Evolutionary conservation across 1,284 basidiomycete species (phyloP).

Genomic region (Moesziomyces parantarcticus): DNA sequence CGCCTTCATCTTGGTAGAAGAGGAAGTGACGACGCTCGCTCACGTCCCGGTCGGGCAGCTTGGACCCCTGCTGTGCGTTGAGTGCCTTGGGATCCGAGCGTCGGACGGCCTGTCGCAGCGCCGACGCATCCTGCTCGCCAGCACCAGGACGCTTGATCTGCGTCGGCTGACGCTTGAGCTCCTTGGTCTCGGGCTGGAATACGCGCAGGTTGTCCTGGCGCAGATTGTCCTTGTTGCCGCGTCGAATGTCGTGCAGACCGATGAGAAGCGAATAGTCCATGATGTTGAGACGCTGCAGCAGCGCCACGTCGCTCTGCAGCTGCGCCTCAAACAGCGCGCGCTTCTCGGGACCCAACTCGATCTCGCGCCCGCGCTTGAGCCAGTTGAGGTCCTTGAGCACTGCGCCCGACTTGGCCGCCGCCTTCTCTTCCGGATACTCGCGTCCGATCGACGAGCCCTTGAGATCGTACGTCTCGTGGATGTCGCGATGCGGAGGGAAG

Average conservation of each 20-base stretch:
- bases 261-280: conserved; percentile 98
- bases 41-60: conserved; percentile 76
- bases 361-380: conserved; percentile 81
- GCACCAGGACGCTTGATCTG: conserved; percentile 40
- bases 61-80: conserved; percentile 73
- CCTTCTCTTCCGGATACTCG: conserved; percentile 87
- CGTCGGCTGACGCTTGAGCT: conserved; percentile 50
- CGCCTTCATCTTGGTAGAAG: conserved; percentile 97
- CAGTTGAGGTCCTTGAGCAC: conserved; percentile 97
- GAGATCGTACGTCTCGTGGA: conserved; percentile 97
- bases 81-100: conserved; percentile 83
- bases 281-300: conserved; percentile 83
- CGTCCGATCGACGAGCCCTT: conserved; percentile 93
- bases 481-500: conserved; percentile 95
- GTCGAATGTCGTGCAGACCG: conserved; percentile 89
- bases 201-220: conserved; percentile 88
- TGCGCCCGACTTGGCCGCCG: conserved; percentile 81
- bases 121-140: conserved; percentile 74
- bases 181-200: conserved; percentile 77
- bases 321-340: conserved; percentile 88
- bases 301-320: conserved; percentile 83
- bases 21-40: conserved; percentile 85
- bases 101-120: conserved; percentile 74
- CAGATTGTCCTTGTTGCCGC: conserved; percentile 91
- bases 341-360: conserved; percentile 95